phyloP scores from a whole-genome alignment of 306 rosid genomes.

The Gastrolobium bilobum region DNA sequence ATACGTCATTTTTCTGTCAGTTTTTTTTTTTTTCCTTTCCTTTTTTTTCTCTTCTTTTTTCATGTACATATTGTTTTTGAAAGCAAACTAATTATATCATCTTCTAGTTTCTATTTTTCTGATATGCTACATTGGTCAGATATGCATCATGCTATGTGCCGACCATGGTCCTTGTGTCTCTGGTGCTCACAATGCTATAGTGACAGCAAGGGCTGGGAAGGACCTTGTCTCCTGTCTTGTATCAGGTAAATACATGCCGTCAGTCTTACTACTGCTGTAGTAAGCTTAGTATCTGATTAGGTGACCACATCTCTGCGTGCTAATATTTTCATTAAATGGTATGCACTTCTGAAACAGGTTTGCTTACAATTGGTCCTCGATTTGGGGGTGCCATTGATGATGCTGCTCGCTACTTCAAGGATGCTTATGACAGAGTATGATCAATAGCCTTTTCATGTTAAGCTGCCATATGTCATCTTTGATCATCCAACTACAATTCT shows the following conservation, averaged over 20 bases:
- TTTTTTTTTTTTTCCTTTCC: neutral
- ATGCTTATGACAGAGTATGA: conserved; percentile 76
- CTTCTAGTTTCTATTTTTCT: conserved; percentile 32
- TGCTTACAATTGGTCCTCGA: conserved; percentile 94
- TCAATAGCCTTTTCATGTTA: conserved; percentile 26
- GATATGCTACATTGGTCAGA: conserved; percentile 61
- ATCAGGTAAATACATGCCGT: conserved; percentile 61
- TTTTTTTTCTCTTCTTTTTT: neutral
- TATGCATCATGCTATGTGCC: conserved; percentile 87
- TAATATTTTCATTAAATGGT: conserved; percentile 25
- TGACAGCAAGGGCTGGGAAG: conserved; percentile 93
- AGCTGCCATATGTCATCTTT: conserved; percentile 10
- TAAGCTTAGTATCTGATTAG: conserved; percentile 27
- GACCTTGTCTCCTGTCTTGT: conserved; percentile 90
- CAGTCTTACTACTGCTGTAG: conserved; percentile 10
- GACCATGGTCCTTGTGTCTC: conserved; percentile 98
- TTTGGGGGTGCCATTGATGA: conserved; percentile 95
- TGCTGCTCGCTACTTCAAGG: conserved; percentile 92
- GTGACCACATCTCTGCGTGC: conserved; percentile 27
- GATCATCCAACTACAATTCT: conserved; percentile 17
- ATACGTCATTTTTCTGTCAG: neutral
- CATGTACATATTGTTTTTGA: conserved; percentile 16
- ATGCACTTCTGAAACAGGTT: conserved; percentile 67
- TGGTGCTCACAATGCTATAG: conserved; percentile 93
- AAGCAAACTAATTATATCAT: conserved; percentile 10